These are phyloP conservation scores for Steccherinum ochraceum DNA, from an alignment of 768 basidiomycete genomes.

Conservation along the genomic window DNA sequence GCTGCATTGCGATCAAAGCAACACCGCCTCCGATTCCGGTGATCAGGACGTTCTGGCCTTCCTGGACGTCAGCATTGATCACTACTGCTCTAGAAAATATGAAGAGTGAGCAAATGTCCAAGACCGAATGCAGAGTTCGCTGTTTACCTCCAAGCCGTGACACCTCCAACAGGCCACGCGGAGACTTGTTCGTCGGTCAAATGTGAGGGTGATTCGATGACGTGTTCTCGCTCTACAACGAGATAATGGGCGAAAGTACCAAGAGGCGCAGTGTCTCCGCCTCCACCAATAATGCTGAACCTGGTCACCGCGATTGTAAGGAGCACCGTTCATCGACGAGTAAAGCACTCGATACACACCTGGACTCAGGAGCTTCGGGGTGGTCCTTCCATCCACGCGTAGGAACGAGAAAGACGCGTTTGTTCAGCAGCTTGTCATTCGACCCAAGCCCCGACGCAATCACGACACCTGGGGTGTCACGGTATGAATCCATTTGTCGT, in stretches of 20 bases:
- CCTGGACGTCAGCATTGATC: constrained; percentile 55
- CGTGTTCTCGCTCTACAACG: constrained; percentile 61
- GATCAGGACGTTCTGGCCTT: constrained; percentile 70
- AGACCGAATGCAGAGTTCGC: background rate
- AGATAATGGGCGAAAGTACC: constrained; percentile 79
- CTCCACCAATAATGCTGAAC: constrained; percentile 72
- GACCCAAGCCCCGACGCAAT: constrained; percentile 43
- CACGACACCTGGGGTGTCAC: constrained; percentile 40
- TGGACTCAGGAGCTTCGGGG: constrained; percentile 58
- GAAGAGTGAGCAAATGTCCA: too few relatives aligned
- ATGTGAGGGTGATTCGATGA: constrained; percentile 60
- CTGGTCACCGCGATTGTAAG: constrained; percentile 20
- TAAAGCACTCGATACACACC: constrained; percentile 36
- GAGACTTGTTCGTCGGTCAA: constrained; percentile 63
- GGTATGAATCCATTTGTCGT: background rate
- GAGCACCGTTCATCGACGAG: too few relatives aligned
- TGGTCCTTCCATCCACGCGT: constrained; percentile 70
- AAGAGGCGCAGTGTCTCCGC: constrained; percentile 40
- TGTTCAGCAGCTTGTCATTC: constrained; percentile 49
- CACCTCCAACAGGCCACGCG: constrained; percentile 70
- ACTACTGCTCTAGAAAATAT: constrained; percentile 46
- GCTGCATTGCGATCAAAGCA: constrained; percentile 67
- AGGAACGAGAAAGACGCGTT: constrained; percentile 71
- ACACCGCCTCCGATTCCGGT: constrained; percentile 85
- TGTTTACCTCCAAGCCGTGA: constrained; percentile 80